These are phyloP conservation scores for Aspergillus sclerotiicarbonarius DNA, from an alignment of 495 filamentous ascomycete species.

Conservation along the genomic window DNA sequence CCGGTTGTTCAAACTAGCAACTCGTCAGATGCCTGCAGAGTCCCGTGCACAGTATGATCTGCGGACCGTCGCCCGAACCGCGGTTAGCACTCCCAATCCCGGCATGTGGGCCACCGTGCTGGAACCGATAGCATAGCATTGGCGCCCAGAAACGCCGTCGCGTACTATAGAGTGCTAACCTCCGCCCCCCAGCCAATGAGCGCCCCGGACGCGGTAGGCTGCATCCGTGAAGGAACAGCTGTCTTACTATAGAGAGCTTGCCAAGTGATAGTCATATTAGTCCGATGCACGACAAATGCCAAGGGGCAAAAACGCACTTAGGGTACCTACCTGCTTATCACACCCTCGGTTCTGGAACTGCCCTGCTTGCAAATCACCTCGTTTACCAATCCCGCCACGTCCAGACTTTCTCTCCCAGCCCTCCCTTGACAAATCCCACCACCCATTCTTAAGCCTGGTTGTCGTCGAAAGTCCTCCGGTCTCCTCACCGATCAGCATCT, in stretches of 20 bases:
- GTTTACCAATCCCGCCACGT: neutral
- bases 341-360: neutral
- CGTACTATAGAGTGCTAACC: neutral
- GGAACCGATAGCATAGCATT: neutral
- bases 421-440: neutral
- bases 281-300: neutral
- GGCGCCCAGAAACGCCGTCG: neutral
- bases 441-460: neutral
- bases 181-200: too few relatives aligned
- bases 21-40: neutral
- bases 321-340: neutral
- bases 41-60: neutral
- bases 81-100: neutral
- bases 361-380: neutral
- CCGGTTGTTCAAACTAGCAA: neutral
- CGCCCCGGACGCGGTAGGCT: neutral
- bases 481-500: neutral
- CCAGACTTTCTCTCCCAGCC: neutral
- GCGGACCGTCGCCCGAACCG: neutral
- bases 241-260: neutral
- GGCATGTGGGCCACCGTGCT: neutral
- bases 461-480: neutral
- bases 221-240: neutral
- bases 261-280: neutral
- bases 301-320: neutral